Base-by-base conservation (phyloP, 2,329 filamentous ascomycete genomes). In the Neoarthrinium moseri region DNA sequence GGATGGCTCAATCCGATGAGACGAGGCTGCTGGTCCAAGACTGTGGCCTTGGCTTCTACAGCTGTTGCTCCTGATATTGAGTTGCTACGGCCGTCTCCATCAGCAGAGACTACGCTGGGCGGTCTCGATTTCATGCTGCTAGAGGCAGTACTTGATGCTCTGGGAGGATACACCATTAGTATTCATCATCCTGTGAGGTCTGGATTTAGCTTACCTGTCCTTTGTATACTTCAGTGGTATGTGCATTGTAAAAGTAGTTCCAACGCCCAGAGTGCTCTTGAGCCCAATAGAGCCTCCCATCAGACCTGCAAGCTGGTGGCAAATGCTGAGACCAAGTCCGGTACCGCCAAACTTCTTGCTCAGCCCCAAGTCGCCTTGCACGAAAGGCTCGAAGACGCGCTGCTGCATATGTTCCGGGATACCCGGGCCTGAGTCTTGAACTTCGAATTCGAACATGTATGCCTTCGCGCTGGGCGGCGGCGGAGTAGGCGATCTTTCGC, bases 281-380 rank as follows among this genome's bases (percentile, higher is more conserved):
- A 96, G 71, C 3, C 74, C 73, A 41, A 96, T 88, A 1, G 72
- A 80, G 8, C 91, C 91, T 40, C 84, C 84, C 89, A 96, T 95
- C 13, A 96, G 70, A 13, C 74, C 81, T 3, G 90, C 88, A 29
- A 96, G 72, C 63, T 96, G 91, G 17, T 89, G 86, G 67, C 90
- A 95, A 57, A 96, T 96, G 59, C 87, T 92, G 45, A 96, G 66
- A 2, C 91, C 91, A 2, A 96, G 72, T 4, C 91, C 91, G 1
- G 91, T 96, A 13, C 91, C 91, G 15, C 90, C 90, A 60, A 86
- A 95, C 59, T 94, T 94, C 65, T 90, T 95, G 70, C 87, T 95
- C 13, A 96, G 70, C 1, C 90, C 88, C 2, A 94, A 71, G 60
- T 96, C 91, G n/a, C 88, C 91, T 65, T 96, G 91, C 0, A 96